phyloP scores from a whole-genome alignment of 768 basidiomycete genomes.

The Russula compacta region DNA sequence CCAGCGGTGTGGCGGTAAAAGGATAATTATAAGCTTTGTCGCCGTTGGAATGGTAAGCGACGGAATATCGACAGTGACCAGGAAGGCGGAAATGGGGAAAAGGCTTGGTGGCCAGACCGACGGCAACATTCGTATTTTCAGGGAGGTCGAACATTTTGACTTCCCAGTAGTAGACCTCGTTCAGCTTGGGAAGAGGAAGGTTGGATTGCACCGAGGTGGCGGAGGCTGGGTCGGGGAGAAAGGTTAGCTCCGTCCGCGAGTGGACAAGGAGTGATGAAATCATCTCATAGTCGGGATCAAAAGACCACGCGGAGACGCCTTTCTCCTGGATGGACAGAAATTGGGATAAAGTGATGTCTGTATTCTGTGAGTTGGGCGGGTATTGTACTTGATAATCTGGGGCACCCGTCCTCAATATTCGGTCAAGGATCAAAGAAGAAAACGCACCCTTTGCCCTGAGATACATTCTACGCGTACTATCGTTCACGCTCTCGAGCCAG shows the following conservation, averaged over 20 bases:
- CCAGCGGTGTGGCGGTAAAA: conserved; percentile 79
- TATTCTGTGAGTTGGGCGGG: conserved; percentile 92
- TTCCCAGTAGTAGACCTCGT: conserved; percentile 99
- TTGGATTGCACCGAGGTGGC: conserved; percentile 95
- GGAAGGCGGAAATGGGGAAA: conserved; percentile 92
- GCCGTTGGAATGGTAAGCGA: conserved; percentile 93
- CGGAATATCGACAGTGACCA: conserved; percentile 75
- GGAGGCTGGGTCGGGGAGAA: conserved; percentile 91
- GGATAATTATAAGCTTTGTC: conserved; percentile 98
- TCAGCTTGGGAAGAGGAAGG: conserved; percentile 90
- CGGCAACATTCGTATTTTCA: conserved; percentile 72
- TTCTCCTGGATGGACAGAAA: conserved; percentile 99
- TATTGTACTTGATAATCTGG: conserved; percentile 79
- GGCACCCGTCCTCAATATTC: neutral
- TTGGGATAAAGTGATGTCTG: conserved; percentile 96
- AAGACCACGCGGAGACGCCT: conserved; percentile 98
- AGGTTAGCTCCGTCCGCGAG: conserved; percentile 93
- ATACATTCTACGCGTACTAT: conserved; percentile 61
- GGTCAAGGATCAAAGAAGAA: neutral
- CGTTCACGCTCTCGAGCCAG: conserved; percentile 82
- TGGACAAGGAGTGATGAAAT: conserved; percentile 89
- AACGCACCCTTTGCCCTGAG: conserved; percentile 75
- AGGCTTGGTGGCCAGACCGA: conserved; percentile 94
- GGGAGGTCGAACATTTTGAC: conserved; percentile 99
- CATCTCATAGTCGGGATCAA: conserved; percentile 97